These are phyloP conservation scores for Tulasnella sp. DNA, from an alignment of 768 basidiomycete genomes.

Conservation along the genomic window DNA sequence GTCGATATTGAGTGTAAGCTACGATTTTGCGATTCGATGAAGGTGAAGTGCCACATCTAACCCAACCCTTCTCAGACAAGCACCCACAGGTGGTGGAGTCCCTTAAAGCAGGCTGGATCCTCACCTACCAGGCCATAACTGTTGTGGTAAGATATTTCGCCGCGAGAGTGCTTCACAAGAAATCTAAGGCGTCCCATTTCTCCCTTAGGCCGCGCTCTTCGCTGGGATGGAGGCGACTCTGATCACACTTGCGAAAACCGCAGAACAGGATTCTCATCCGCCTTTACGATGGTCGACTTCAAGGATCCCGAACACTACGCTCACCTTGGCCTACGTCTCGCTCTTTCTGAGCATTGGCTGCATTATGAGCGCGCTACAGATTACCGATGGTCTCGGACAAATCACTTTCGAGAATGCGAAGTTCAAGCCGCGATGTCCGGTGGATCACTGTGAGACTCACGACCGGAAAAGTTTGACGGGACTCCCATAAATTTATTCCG, in stretches of 20 bases:
- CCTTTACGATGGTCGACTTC: background rate
- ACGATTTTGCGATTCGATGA: too few relatives aligned
- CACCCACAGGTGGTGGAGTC: conserved; percentile 11
- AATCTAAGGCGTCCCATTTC: background rate
- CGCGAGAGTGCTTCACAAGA: background rate
- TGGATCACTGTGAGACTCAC: too few relatives aligned
- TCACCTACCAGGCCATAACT: background rate
- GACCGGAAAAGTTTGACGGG: too few relatives aligned
- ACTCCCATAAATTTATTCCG: too few relatives aligned
- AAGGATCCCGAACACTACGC: background rate
- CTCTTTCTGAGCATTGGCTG: background rate
- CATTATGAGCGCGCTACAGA: background rate
- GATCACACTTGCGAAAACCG: background rate
- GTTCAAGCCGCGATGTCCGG: background rate
- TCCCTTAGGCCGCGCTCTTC: background rate
- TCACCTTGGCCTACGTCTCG: background rate
- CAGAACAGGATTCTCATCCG: background rate
- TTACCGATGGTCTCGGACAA: background rate
- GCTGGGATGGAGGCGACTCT: background rate
- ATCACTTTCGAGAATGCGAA: background rate
- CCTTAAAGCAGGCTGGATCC: background rate
- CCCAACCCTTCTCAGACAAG: background rate
- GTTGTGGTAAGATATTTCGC: background rate
- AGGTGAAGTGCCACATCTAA: background rate
- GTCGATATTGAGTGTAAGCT: too few relatives aligned